These are phyloP conservation scores for Beauveria asiatica DNA, from an alignment of 2,329 filamentous ascomycete species.

Conservation along the genomic window DNA sequence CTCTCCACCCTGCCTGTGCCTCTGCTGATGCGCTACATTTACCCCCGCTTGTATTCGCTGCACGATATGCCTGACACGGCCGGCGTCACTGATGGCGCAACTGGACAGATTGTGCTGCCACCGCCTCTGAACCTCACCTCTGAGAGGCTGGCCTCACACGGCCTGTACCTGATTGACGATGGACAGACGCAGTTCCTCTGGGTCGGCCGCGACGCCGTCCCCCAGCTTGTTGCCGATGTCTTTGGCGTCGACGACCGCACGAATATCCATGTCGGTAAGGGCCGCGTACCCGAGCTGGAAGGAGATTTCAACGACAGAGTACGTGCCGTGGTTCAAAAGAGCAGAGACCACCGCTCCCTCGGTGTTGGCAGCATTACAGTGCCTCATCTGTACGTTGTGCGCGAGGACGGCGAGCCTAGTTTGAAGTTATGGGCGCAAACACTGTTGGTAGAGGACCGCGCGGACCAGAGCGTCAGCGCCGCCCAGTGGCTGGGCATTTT, in stretches of 20 bases:
- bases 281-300: constrained; percentile 75
- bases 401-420: constrained; percentile 92
- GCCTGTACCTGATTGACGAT: constrained; percentile 93
- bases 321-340: constrained; percentile 84
- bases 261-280: constrained; percentile 86
- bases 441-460: constrained; percentile 85
- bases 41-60: constrained; percentile 73
- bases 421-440: constrained; percentile 96
- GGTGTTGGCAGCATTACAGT: constrained; percentile 90
- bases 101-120: constrained; percentile 82
- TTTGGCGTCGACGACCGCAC: constrained; percentile 80
- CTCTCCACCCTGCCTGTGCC: constrained; percentile 90
- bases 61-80: constrained; percentile 96
- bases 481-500: constrained; percentile 88
- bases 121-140: constrained; percentile 80
- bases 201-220: constrained; percentile 88
- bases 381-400: constrained; percentile 85
- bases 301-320: constrained; percentile 96
- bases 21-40: constrained; percentile 87
- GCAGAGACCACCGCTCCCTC: constrained; percentile 73
- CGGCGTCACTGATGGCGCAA: constrained; percentile 74
- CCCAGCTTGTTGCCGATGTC: constrained; percentile 79
- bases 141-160: constrained; percentile 78
- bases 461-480: constrained; percentile 87
- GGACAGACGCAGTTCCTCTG: constrained; percentile 96